Percentiles rank a stretch among this genome's conserved stretches.
Evolutionary conservation across 257 asterid species (phyloP).

Genomic region (Fraxinus cuspidata): DNA sequence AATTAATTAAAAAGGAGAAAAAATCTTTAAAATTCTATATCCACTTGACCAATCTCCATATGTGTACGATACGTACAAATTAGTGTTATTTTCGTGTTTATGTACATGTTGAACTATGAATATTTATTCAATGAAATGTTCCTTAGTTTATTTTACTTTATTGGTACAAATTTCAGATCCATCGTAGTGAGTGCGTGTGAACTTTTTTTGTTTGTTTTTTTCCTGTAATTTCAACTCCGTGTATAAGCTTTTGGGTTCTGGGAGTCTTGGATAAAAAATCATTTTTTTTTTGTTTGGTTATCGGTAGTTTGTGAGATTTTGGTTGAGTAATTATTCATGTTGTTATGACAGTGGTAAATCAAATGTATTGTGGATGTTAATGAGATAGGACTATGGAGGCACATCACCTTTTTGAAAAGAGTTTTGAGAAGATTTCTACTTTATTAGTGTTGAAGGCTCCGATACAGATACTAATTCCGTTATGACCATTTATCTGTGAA

Average conservation of each 20-base stretch:
- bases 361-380: not conserved
- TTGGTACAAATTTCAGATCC: constrained; percentile 52
- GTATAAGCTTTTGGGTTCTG: constrained; percentile 7
- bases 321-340: constrained; percentile 13
- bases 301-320: not conserved
- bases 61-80: not conserved
- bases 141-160: not conserved
- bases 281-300: not conserved
- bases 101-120: constrained; percentile 13
- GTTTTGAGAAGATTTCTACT: constrained; percentile 7
- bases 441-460: not conserved
- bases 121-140: not conserved
- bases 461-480: not conserved
- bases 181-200: constrained; percentile 27
- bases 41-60: constrained; percentile 31
- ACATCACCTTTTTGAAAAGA: not conserved
- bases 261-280: constrained; percentile 14
- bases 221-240: constrained; percentile 22
- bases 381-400: not conserved
- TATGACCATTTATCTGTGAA: not conserved
- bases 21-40: constrained; percentile 27
- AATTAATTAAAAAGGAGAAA: constrained; percentile 23
- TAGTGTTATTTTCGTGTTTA: constrained; percentile 18
- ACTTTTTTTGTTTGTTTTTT: constrained; percentile 8
- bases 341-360: not conserved